Base-by-base conservation (phyloP, 192 early-diverging fungal genomes). In the Coemansia sp. region DNA sequence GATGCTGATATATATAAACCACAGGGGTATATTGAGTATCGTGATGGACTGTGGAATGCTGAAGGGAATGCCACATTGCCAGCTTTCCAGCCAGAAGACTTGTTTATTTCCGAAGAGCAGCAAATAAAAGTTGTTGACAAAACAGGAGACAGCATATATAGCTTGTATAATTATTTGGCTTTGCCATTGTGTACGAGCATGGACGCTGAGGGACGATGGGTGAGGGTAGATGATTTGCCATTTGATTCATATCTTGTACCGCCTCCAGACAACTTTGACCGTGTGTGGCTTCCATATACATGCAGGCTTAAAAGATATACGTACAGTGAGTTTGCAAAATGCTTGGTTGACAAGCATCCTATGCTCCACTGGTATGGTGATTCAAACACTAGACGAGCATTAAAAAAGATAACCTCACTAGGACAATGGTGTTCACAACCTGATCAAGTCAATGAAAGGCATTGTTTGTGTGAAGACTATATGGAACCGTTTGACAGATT, bases 401-500 rank as follows among this genome's bases (percentile, higher is more conserved):
- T 82, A 12, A 82, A 82, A 49, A 80, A 72, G 57, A 59, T 82
- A 13, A 46, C 65, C n/a, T 72, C 66, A 10, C 46, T 64, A 44
- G 79, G 79, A 18, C 21, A 63, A 33, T 81, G 79, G 79, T 81
- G 79, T 50, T 30, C 58, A 7, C 10, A 23, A 10, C 49, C 23
- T 12, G 64, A 67, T 2, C 38, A 47, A 6, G 23, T 47, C 5
- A 28, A 55, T 13, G 50, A 43, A 2, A 42, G 63, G n/a, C 40
- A 33, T 12, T 82, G 81, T 37, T 43, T 67, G 9, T 82, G 81
- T 53, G 81, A 82, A 61, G 81, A 82, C 55, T 78, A 68, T 45
- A 14, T 9, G 3, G 76, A 79, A 30, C 30, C 30, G 6, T 3
- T 0, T 20, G 42, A 44, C 14, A 5, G 42, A 44, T 44, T 44